These are phyloP conservation scores for Cyberlindnera mississippiensis DNA, from an alignment of 805 yeast species.

Conservation along the genomic window DNA sequence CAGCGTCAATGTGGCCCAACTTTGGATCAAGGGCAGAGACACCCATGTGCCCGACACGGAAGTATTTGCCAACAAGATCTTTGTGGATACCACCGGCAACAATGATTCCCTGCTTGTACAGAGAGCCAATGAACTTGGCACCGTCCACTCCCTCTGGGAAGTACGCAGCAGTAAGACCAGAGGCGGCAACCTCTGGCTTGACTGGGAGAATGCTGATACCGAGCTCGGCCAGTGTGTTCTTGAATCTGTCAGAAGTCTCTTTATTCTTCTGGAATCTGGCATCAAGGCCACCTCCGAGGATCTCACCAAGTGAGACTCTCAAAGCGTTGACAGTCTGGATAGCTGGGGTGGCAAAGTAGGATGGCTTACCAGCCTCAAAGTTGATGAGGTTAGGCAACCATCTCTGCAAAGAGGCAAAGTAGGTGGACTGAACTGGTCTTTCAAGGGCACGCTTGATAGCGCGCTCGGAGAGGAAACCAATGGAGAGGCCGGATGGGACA, in stretches of 20 bases:
- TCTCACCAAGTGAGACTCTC: constrained; percentile 69
- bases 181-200: constrained; percentile 61
- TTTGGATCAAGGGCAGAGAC: constrained; percentile 57
- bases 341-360: constrained; percentile 97
- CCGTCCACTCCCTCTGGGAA: constrained; percentile 74
- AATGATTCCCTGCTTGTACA: constrained; percentile 63
- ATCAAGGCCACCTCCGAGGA: constrained; percentile 52
- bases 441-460: constrained; percentile 60
- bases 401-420: constrained; percentile 67
- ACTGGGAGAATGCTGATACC: constrained; percentile 70
- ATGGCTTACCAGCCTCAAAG: constrained; percentile 74
- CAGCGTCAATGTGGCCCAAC: constrained; percentile 50
- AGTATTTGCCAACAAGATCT: constrained; percentile 74
- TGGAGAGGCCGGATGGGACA: constrained; percentile 87
- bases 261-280: constrained; percentile 61
- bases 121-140: constrained; percentile 50
- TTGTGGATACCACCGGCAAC: constrained; percentile 90
- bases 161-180: constrained; percentile 83
- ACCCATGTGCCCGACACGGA: constrained; percentile 97
- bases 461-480: constrained; percentile 70
- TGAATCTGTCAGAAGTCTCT: constrained; percentile 60
- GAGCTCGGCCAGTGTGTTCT: constrained; percentile 44
- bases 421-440: constrained; percentile 42
- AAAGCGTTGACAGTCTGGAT: constrained; percentile 82
- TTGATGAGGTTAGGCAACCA: constrained; percentile 90